phyloP scores from a whole-genome alignment of 306 rosid species.

The Boehmeria nivea region DNA sequence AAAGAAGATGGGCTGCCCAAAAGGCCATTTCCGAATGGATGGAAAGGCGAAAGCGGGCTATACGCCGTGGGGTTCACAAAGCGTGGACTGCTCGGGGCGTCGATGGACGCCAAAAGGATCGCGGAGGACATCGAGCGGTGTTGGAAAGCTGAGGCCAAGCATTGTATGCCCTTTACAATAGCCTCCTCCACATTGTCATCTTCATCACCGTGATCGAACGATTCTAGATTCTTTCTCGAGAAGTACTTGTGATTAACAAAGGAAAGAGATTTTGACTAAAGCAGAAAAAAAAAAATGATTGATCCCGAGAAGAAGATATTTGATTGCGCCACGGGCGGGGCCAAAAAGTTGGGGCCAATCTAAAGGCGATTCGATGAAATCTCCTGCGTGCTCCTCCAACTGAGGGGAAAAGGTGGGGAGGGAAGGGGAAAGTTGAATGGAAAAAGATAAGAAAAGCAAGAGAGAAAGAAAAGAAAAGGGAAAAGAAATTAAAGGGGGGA shows the following conservation, averaged over 20 bases:
- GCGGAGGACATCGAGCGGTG: slow-evolving; percentile 70
- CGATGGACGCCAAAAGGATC: slow-evolving; percentile 72
- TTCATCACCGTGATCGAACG: slow-evolving; percentile 6
- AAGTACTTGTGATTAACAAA: slow-evolving; percentile 5
- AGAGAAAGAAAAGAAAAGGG: background rate
- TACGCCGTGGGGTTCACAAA: slow-evolving; percentile 95
- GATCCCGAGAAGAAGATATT: background rate
- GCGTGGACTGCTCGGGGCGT: slow-evolving; percentile 80
- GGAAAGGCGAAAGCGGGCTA: slow-evolving; percentile 84
- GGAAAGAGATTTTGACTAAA: slow-evolving; percentile 7
- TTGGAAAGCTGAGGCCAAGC: slow-evolving; percentile 57
- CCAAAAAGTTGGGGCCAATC: background rate
- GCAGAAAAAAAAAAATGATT: background rate
- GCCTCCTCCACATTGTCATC: slow-evolving; percentile 10
- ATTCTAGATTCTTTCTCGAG: slow-evolving; percentile 20
- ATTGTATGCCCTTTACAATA: slow-evolving; percentile 28
- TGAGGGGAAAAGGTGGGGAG: too few species aligned
- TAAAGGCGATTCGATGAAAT: background rate
- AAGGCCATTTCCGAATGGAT: slow-evolving; percentile 78
- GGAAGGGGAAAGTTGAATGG: too few species aligned
- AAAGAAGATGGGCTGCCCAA: slow-evolving; percentile 73
- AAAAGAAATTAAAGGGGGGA: slow-evolving; percentile 12
- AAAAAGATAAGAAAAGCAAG: slow-evolving; percentile 8
- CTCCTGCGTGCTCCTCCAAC: slow-evolving; percentile 13
- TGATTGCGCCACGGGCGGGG: background rate